A percentile compares a stretch with the other conserved stretches of the same genome.
These are phyloP conservation scores for Colletotrichum godetiae DNA, from an alignment of 2,329 filamentous ascomycete genomes.

Conservation along the genomic window DNA sequence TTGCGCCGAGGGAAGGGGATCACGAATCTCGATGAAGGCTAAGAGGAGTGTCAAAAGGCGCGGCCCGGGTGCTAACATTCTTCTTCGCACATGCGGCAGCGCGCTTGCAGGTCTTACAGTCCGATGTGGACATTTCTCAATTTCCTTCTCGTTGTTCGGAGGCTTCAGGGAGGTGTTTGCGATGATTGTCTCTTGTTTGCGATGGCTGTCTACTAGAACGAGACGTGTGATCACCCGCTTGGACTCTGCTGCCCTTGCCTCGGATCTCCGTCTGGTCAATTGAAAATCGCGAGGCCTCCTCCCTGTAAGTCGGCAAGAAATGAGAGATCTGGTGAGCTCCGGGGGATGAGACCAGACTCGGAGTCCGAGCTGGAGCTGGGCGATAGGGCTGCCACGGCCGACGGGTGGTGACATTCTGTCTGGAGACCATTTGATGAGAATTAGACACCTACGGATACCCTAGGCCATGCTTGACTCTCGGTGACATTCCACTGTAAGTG, in stretches of 20 bases:
- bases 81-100: not conserved
- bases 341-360: not conserved
- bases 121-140: too few relatives aligned
- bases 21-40: not conserved
- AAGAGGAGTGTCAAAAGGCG: too few relatives aligned
- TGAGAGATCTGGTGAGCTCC: not conserved
- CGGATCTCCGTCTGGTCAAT: not conserved
- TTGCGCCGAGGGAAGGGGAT: too few relatives aligned
- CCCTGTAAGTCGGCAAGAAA: not conserved
- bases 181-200: not conserved
- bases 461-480: not conserved
- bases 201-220: not conserved
- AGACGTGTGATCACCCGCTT: slow-evolving; percentile 14
- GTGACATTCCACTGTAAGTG: not conserved
- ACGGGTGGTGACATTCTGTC: not conserved
- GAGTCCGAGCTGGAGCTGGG: not conserved
- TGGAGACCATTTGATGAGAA: not conserved
- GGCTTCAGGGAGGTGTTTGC: too few relatives aligned
- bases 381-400: not conserved
- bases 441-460: not conserved
- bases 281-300: not conserved
- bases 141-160: too few relatives aligned
- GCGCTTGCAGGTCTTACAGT: not conserved
- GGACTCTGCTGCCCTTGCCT: not conserved
- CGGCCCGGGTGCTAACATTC: not conserved